phyloP scores from a whole-genome alignment of 1,284 basidiomycete species.

The Phellopilus nigrolimitatus region DNA sequence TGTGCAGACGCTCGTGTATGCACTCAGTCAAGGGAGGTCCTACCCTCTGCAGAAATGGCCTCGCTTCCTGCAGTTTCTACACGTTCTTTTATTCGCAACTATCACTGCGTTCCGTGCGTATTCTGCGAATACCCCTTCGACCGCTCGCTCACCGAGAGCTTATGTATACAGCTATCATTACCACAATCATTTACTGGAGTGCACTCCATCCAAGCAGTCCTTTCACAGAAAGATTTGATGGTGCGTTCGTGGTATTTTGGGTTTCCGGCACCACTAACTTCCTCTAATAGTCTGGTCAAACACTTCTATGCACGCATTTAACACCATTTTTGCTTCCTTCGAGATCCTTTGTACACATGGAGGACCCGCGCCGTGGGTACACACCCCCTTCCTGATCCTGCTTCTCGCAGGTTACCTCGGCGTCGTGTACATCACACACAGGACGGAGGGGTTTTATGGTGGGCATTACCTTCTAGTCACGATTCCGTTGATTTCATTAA shows the following conservation, averaged over 20 bases:
- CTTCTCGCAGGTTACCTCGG: conserved; percentile 56
- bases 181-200: conserved; percentile 63
- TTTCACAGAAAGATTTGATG: conserved; percentile 35
- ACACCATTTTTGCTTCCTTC: conserved; percentile 50
- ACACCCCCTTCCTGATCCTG: conserved; percentile 42
- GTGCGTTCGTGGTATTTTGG: conserved; percentile 29
- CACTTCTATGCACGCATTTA: conserved; percentile 59
- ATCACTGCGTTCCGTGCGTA: conserved; percentile 57
- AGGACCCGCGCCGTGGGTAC: conserved; percentile 49
- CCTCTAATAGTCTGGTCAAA: conserved; percentile 47
- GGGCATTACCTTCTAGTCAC: conserved; percentile 24
- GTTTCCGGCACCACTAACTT: not conserved
- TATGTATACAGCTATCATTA: conserved; percentile 49
- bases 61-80: conserved; percentile 49
- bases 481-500: not conserved
- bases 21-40: conserved; percentile 27
- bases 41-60: conserved; percentile 62
- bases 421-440: conserved; percentile 59
- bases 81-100: conserved; percentile 49
- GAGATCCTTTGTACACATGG: conserved; percentile 54
- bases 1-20: conserved; percentile 49
- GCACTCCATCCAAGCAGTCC: conserved; percentile 41
- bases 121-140: not conserved
- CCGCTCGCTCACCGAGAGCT: conserved; percentile 4
- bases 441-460: conserved; percentile 61